Conservation (phyloP, 352 stramenopile species). For the Globisporangium paroecandrum region DNA sequence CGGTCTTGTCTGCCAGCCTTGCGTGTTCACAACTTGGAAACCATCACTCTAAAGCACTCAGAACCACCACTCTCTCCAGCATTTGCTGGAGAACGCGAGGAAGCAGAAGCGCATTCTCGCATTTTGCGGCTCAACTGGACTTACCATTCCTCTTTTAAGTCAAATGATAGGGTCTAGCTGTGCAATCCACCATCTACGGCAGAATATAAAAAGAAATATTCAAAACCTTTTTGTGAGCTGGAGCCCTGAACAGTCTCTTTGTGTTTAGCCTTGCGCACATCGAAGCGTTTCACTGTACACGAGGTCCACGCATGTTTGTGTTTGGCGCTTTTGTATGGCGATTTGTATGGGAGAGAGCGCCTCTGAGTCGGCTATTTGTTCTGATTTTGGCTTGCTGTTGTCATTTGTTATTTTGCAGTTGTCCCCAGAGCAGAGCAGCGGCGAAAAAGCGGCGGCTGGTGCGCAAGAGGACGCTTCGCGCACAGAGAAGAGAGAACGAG, state of each 20-base stretch:
- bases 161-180: background rate
- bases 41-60: background rate
- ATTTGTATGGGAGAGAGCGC: conserved; percentile 8
- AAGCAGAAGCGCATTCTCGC: background rate
- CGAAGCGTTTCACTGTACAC: background rate
- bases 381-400: background rate
- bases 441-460: background rate
- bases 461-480: conserved; percentile 2
- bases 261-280: background rate
- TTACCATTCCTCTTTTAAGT: background rate
- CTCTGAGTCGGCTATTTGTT: background rate
- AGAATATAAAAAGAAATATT: background rate
- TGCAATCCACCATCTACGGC: background rate
- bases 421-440: background rate
- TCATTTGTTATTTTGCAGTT: background rate
- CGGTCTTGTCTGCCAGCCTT: background rate
- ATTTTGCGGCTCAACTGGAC: background rate
- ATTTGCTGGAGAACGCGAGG: background rate
- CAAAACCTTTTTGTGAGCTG: background rate
- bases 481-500: background rate
- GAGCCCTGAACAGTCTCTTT: background rate
- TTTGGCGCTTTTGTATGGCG: conserved; percentile 1
- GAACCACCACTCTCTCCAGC: background rate
- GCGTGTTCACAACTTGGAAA: background rate
- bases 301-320: too few species aligned